Base-by-base conservation (phyloP, 805 yeast species). In the Lipomyces spencermartinsiae region DNA sequence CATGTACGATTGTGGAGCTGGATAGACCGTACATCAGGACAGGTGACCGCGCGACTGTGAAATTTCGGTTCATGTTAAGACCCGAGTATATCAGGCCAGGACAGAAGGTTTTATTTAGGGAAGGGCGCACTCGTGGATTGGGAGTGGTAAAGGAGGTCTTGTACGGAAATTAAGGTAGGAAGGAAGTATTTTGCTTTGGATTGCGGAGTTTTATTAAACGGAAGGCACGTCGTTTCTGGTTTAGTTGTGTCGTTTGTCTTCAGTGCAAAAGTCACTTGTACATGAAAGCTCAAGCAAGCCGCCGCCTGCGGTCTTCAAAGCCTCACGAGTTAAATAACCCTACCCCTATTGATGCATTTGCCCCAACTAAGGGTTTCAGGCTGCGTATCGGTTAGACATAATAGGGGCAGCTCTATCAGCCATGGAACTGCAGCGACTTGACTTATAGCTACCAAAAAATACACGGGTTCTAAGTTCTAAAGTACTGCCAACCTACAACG, bases 81-180 rank as follows among this genome's bases (percentile, higher is more conserved):
- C 71, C 73, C 19, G 73, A 70, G 57, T 70, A 56, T 61, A 58
- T 70, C 39, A 61, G 39, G 31, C 62, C 67, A 4, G 73, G 72
- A 2, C 71, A 69, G 69, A 70, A 70, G 62, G 60, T 70, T 12
- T 43, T 70, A 37, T 70, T 70, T 56, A 34, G 73, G 29, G 73
- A 70, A 58, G 73, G 73, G 14, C 56, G 73, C 14, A 70, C 73
- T n/a, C 46, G 71, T 58, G 73, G 73, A 14, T 55, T 70, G 49
- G 73, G 73, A 1, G 72, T 70, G 5, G 72, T 70, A 4, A 68
- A 63, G 63, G 69, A 65, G 60, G 67, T 68, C 31, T 31, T 66
- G 31, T 34, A 68, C 55, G 69, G 67, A 39, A 22, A 51, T 37
- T 68, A 43, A 19, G 22, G 9, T 43, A n/a, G 9, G 22, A 16